Base-by-base conservation (phyloP, 495 filamentous ascomycete species). In the Podospora fimiseda region DNA sequence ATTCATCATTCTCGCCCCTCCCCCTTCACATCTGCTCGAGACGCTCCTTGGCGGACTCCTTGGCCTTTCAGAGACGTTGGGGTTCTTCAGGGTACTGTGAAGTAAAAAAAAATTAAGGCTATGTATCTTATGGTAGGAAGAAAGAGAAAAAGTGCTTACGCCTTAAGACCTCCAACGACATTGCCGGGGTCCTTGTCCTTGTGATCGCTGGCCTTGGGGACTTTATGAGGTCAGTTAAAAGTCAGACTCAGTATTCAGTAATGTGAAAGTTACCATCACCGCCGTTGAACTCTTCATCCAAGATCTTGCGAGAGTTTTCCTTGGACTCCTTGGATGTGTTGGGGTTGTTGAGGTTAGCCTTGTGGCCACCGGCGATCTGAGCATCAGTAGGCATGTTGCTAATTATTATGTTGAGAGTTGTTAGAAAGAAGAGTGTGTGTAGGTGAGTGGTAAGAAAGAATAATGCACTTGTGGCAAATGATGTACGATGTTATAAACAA, bases 311-410 rank as follows among this genome's bases (percentile, higher is more conserved):
- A 9, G 69, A 73, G 53, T 71, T 65, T 53, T 72, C 51, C 62
- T 68, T 70, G 30, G 68, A 57, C 50, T 60, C 60, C 15, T 65
- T 27, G 15, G 60, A 66, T 48, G 57, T 65, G 66, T 70, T 75
- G 42, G 74, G 70, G 64, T 75, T 78, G 55, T 70, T 70, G 48
- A 76, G 48, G 58, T 70, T 78, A 45, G 71, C 74, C 68, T 75
- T 76, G 67, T 75, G 72, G 53, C 72, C 73, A 49, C 72, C 70
- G 45, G 72, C 64, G 41, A 76, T 51, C 40, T 70, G 66, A 58
- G 63, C 59, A 23, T 67, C 65, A 45, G 62, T 53, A 64, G 63
- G 58, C 67, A 70, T 65, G 19, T 43, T 59, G 50, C 19, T 14
- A 2, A 16, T 23, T 24, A 44, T 36, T 42, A 43, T 37, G 5